A percentile compares a stretch with the other conserved stretches of the same genome.
Conservation (phyloP, 208 protist species). For the Kentomonas sorsogonicus region DNA sequence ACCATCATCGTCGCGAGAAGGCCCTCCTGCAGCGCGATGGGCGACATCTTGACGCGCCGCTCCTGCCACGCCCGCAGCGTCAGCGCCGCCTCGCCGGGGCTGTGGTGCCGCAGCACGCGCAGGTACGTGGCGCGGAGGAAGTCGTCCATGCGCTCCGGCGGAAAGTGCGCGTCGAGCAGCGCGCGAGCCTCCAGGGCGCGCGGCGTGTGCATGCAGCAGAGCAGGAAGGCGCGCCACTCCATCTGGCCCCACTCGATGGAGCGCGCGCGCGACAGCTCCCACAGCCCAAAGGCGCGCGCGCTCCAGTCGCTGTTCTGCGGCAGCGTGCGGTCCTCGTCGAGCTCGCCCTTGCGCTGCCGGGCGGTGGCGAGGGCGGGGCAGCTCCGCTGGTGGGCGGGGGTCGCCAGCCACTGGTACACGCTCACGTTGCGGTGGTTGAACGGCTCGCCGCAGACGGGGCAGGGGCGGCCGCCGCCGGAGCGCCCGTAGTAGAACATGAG, state of each 20-base stretch:
- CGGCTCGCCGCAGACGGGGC: constrained; percentile 72
- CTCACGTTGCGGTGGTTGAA: constrained; percentile 84
- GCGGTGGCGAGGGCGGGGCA: constrained; percentile 66
- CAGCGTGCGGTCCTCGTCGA: constrained; percentile 57
- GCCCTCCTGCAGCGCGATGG: constrained; percentile 79
- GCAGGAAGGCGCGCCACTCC: constrained; percentile 84
- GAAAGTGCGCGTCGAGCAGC: constrained; percentile 48
- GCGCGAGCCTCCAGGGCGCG: constrained; percentile 56
- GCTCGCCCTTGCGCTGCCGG: constrained; percentile 58
- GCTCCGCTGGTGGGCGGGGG: constrained; percentile 70
- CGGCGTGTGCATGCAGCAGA: constrained; percentile 78
- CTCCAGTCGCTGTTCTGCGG: constrained; percentile 83
- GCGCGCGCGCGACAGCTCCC: constrained; percentile 50
- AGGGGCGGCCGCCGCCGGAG: constrained; percentile 70
- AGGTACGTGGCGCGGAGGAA: constrained; percentile 78
- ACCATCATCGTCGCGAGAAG: constrained; percentile 67
- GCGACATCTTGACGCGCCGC: constrained; percentile 32
- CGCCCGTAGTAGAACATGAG: constrained; percentile 85
- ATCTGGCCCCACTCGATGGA: constrained; percentile 77
- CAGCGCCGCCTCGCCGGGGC: constrained; percentile 32
- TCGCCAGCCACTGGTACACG: constrained; percentile 81
- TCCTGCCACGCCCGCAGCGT: constrained; percentile 40
- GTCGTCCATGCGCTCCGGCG: constrained; percentile 61
- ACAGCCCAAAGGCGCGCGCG: constrained; percentile 57
- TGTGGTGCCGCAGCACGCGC: constrained; percentile 74